Evolutionary conservation across 768 basidiomycete genomes (phyloP).

Genomic region (Lactifluus subvellereus): DNA sequence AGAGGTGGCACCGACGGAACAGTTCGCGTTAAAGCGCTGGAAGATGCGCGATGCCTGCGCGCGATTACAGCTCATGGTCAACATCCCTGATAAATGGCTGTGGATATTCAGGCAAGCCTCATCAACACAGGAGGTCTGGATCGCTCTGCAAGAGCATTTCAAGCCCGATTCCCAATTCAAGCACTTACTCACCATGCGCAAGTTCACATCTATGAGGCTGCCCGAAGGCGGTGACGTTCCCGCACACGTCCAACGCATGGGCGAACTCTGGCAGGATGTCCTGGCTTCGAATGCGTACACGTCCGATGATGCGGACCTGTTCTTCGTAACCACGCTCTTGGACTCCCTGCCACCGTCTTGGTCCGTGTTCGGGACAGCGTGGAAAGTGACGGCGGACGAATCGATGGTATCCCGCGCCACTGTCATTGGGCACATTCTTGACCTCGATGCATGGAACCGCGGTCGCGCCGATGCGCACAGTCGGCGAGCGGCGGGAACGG

Average conservation of each 20-base stretch:
- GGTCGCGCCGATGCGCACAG: conserved; percentile 12
- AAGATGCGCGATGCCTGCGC: conserved; percentile 15
- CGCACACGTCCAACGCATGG: conserved; percentile 20
- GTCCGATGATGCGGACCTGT: conserved; percentile 1
- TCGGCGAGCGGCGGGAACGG: not conserved
- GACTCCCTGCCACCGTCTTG: conserved; percentile 16
- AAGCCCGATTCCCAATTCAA: conserved; percentile 16
- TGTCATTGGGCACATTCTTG: conserved; percentile 13
- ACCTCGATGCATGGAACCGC: conserved; percentile 19
- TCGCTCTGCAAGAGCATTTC: conserved; percentile 14
- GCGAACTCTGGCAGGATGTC: conserved; percentile 19
- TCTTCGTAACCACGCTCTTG: conserved; percentile 10
- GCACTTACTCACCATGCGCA: conserved; percentile 11
- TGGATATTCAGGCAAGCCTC: conserved; percentile 6
- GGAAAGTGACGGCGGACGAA: conserved; percentile 1
- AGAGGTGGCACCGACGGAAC: not conserved
- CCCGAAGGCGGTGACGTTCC: conserved; percentile 13
- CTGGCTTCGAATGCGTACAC: conserved; percentile 1
- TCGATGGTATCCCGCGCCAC: not conserved
- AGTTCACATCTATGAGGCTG: conserved; percentile 2
- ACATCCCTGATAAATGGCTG: conserved; percentile 12
- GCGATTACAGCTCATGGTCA: conserved; percentile 15
- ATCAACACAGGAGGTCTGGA: conserved; percentile 9
- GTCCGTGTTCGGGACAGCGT: conserved; percentile 14
- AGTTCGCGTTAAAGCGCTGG: conserved; percentile 1